Conservation (phyloP, 495 filamentous ascomycete genomes). For the Hypoxylon intermedium region DNA sequence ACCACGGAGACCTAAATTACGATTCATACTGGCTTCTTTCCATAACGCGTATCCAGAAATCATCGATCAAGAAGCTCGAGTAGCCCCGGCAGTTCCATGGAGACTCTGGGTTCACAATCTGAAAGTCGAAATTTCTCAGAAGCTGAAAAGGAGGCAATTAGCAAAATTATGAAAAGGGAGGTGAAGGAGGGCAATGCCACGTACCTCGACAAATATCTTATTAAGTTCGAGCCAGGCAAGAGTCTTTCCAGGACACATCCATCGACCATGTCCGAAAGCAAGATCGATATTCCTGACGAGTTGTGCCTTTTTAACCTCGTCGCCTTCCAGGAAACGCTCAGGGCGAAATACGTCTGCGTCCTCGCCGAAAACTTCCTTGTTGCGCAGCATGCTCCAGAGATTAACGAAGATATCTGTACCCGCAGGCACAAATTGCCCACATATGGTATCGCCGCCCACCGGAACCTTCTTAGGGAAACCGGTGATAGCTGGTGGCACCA, state of each 20-base stretch:
- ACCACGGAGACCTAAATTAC: not conserved
- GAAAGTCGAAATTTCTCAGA: conserved; percentile 62
- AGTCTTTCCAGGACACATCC: conserved; percentile 53
- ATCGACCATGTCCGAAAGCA: conserved; percentile 54
- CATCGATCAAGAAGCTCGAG: conserved; percentile 24
- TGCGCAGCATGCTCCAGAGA: conserved; percentile 42
- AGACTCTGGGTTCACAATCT: conserved; percentile 54
- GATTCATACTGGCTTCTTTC: conserved; percentile 5
- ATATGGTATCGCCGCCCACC: conserved; percentile 58
- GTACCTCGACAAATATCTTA: conserved; percentile 65
- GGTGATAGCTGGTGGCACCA: conserved; percentile 46
- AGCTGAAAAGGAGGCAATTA: conserved; percentile 47
- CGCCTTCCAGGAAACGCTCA: conserved; percentile 62
- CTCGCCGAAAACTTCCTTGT: conserved; percentile 54
- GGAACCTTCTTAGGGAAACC: conserved; percentile 57
- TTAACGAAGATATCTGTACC: conserved; percentile 61
- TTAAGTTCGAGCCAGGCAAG: conserved; percentile 59
- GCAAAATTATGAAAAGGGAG: not conserved
- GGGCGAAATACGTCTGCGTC: conserved; percentile 60
- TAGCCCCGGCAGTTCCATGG: conserved; percentile 46
- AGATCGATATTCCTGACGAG: conserved; percentile 52
- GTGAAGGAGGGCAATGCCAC: conserved; percentile 15
- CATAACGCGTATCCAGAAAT: conserved; percentile 31
- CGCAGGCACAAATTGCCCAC: conserved; percentile 58
- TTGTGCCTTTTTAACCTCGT: conserved; percentile 39